Base-by-base conservation (phyloP, 805 yeast genomes). In the Saturnispora sekii region DNA sequence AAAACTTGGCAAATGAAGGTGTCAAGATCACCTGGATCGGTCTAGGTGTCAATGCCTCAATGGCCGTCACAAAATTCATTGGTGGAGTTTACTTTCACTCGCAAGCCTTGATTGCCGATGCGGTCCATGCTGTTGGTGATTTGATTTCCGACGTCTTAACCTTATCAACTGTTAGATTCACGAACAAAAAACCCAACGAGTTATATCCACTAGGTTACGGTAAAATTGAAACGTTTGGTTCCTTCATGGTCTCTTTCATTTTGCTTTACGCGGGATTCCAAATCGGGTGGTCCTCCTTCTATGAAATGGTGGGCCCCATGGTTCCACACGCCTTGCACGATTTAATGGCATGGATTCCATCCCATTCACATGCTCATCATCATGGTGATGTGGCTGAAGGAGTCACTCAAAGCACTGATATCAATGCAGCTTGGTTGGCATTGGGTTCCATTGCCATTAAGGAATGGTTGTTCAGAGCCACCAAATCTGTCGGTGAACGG, bases 381-480 rank as follows among this genome's bases (percentile, higher is more conserved):
- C 41, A 17, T 14, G 52, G 43, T 4, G 33, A 51, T 10, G 57
- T 55, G 30, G 37, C 50, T 7, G 58, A 58, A 26, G 26, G 26
- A 2, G 47, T 48, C 4, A 46, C 51, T 7, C 74, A 68, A 34
- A 67, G 73, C 0, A 76, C 85, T 0, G 76, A 87, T 56, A 76
- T 93, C 52, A 88, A 87, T 60, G 98, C 98, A 3, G 97, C 96
- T 2, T 88, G 96, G 95, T 72, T 93, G 38, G 98, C 98, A 0
- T 79, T 83, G 46, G 96, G 80, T 1, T 86, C 96, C 1, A 86
- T 93, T 48, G 76, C 72, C 3, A 74, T 88, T 35, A 93, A 93
- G 59, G 98, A 93, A 62, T 77, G 95, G 75, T 76, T 93, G 35
- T 93, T 77, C 64, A 77, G 77, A 47, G 84, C 86, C 10, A 93